Evolutionary conservation across 306 rosid genomes (phyloP), one percentile per base, ranked within the genome.

Genomic region (Bauhinia variegata): DNA sequence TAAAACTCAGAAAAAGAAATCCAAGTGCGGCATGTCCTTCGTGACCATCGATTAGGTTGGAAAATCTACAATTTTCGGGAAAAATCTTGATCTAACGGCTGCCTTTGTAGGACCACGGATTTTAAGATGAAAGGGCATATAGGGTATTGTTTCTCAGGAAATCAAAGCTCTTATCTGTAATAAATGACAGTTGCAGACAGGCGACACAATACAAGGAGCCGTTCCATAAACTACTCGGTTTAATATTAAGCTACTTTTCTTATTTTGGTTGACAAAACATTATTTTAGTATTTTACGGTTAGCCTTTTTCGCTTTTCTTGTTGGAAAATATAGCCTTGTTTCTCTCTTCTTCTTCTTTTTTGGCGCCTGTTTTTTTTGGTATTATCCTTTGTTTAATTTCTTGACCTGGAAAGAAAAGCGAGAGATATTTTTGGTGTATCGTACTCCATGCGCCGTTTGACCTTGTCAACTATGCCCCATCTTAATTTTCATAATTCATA

Each of bases 381-480:
- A n/a, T n/a, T n/a, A n/a, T n/a, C n/a, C n/a, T n/a, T n/a, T n/a
- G n/a, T 23, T 23, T 23, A 23, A 23, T 23, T 23, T 1, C 28
- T 23, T 23, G 28, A 23, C 28, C 2, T 23, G 2, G 4, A 6
- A 5, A 9, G 2, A 13, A 10, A 13, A 10, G 3, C 11, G 6
- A 18, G 18, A 32, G 55, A 13, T 50, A 9, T 13, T 59, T 58
- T 32, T 9, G 65, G 33, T 31, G 1, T 11, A 3, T 23, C 10
- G 8, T 18, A 11, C 5, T 0, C 37, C 60, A 59, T 59, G 23
- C 41, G 75, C 75, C 68, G 32, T 39, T 65, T 77, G 75, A 77
- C 78, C 43, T 49, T 15, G 72, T 70, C 78, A 65, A 70, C 2
- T 3, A 46, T 4, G 19, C 65, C 65, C 51, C 67, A 23, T 23